Evolutionary conservation across 805 yeast species (phyloP).

Genomic region (Monosporozyma solicola): DNA sequence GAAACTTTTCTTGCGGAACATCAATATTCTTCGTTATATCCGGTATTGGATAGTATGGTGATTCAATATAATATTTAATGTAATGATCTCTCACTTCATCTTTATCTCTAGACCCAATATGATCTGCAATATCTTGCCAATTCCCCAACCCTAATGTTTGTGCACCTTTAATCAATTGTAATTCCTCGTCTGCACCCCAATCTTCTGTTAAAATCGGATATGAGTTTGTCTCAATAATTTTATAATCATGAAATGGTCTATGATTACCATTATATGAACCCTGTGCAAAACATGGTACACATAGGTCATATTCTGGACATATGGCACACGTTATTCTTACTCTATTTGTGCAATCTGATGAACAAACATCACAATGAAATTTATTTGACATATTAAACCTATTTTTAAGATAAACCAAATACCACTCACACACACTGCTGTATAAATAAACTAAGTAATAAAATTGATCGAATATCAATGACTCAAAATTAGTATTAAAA

Average conservation of each 20-base stretch:
- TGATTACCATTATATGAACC: constrained; percentile 78
- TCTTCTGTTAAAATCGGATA: constrained; percentile 83
- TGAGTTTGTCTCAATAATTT: constrained; percentile 86
- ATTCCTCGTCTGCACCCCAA: constrained; percentile 99
- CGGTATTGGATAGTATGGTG: constrained; percentile 78
- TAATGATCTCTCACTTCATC: constrained; percentile 90
- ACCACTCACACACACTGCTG: background rate
- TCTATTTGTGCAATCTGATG: constrained; percentile 90
- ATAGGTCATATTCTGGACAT: constrained; percentile 89
- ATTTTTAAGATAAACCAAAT: too few species aligned
- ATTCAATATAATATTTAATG: constrained; percentile 56
- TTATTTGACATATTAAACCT: constrained; percentile 33
- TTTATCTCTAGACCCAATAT: constrained; percentile 82
- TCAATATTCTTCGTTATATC: constrained; percentile 66
- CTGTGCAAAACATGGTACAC: constrained; percentile 92
- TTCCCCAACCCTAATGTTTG: constrained; percentile 89
- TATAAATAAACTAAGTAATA: background rate
- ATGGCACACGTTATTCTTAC: constrained; percentile 87
- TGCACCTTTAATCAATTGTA: constrained; percentile 79
- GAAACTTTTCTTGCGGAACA: constrained; percentile 60
- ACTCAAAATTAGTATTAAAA: too few species aligned
- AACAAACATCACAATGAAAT: constrained; percentile 91
- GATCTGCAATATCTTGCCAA: constrained; percentile 98
- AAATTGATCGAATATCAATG: too few species aligned
- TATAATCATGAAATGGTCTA: constrained; percentile 90